phyloP scores from a whole-genome alignment of 2,329 filamentous ascomycete species.

The Fusarium sp. region DNA sequence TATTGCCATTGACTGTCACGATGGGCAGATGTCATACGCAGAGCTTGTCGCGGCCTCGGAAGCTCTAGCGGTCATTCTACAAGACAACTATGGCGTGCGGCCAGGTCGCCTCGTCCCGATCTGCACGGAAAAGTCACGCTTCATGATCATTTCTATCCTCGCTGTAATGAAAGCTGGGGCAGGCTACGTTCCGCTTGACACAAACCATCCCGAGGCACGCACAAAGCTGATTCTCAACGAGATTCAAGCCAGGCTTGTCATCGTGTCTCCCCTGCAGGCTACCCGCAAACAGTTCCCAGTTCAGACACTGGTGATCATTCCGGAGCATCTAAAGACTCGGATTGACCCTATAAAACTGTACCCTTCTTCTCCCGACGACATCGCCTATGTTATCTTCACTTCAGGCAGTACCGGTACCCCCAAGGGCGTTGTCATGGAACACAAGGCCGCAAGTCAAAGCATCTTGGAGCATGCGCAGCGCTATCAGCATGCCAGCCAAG shows the following conservation, averaged over 20 bases:
- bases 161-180: neutral
- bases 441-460: neutral
- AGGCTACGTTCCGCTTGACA: neutral
- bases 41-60: neutral
- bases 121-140: neutral
- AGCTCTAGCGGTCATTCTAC: neutral
- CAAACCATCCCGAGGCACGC: neutral
- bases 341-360: neutral
- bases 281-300: neutral
- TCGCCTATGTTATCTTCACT: neutral
- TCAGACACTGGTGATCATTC: neutral
- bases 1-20: neutral
- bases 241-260: neutral
- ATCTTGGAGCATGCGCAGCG: neutral
- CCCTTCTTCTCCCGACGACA: neutral
- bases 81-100: neutral
- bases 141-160: neutral
- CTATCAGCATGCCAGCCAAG: neutral
- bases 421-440: neutral
- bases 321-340: neutral
- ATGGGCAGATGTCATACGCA: neutral
- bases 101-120: neutral
- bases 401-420: neutral
- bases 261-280: neutral
- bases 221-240: neutral